These are phyloP conservation scores for Cronartium quercuum DNA, from an alignment of 1,284 basidiomycete species.

Conservation along the genomic window DNA sequence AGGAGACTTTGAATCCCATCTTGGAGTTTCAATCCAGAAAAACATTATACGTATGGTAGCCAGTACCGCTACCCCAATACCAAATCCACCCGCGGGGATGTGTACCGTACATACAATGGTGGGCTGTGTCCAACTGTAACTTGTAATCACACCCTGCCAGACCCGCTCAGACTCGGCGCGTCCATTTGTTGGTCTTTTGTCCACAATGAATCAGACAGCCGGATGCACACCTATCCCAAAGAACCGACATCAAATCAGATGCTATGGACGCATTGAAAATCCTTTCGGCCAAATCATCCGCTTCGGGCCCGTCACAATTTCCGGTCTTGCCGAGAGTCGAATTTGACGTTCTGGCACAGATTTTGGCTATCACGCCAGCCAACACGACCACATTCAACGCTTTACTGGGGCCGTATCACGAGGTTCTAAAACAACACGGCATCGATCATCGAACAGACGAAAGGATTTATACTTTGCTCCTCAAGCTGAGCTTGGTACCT, in stretches of 20 bases:
- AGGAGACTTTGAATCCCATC: no score
- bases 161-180: no score
- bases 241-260: not conserved
- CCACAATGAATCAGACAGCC: no score
- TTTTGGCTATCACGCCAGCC: conserved; percentile 10
- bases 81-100: no score
- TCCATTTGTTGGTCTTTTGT: no score
- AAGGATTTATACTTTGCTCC: conserved; percentile 19
- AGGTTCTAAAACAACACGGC: conserved; percentile 1
- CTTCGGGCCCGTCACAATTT: conserved; percentile 1
- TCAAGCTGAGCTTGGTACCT: conserved; percentile 35
- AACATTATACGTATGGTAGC: no score
- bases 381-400: conserved; percentile 35
- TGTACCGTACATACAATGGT: no score
- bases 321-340: conserved; percentile 1
- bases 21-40: no score
- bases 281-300: not conserved
- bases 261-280: not conserved
- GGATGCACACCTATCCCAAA: no score
- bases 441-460: conserved; percentile 33
- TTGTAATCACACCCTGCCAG: no score
- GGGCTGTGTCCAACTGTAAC: no score
- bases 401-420: conserved; percentile 20
- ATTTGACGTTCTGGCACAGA: conserved; percentile 17
- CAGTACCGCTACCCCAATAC: no score